Conservation (phyloP, 768 basidiomycete genomes). For the Trametes cinnabarina region DNA sequence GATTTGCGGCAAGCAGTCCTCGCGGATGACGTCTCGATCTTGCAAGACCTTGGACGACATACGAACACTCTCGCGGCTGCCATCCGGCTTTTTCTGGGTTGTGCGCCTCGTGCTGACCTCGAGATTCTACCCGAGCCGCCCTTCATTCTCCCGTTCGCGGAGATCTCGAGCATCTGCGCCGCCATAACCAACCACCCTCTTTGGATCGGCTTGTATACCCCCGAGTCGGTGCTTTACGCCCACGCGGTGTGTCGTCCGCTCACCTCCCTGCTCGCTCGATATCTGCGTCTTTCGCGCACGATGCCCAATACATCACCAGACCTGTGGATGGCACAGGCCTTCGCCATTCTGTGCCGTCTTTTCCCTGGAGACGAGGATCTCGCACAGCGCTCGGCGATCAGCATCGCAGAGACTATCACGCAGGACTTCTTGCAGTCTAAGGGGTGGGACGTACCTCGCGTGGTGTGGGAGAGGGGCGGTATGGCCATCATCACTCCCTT, state of each 20-base stretch:
- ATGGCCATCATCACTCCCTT: conserved; percentile 58
- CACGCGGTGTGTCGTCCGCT: conserved; percentile 48
- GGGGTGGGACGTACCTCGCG: conserved; percentile 36
- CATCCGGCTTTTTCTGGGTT: conserved; percentile 65
- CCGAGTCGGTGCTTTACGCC: conserved; percentile 28
- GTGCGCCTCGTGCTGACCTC: conserved; percentile 44
- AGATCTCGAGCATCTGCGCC: conserved; percentile 53
- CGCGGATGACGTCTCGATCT: conserved; percentile 9
- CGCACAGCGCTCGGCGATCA: conserved; percentile 43
- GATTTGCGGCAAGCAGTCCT: conserved; percentile 13
- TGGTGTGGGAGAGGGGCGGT: conserved; percentile 52
- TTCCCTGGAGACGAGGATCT: conserved; percentile 75
- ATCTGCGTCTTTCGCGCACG: conserved; percentile 57
- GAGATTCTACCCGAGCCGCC: conserved; percentile 49
- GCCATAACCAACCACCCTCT: conserved; percentile 48
- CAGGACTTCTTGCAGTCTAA: conserved; percentile 40
- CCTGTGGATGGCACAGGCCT: conserved; percentile 67
- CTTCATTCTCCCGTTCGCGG: conserved; percentile 57
- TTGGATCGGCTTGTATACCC: conserved; percentile 42
- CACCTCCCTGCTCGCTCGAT: conserved; percentile 49
- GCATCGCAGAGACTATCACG: conserved; percentile 38
- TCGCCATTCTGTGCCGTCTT: conserved; percentile 51
- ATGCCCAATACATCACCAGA: conserved; percentile 55
- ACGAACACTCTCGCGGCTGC: conserved; percentile 44
- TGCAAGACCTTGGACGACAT: conserved; percentile 34